Evolutionary conservation across 257 asterid genomes (phyloP).

Genomic region (Lavandula angustifolia): DNA sequence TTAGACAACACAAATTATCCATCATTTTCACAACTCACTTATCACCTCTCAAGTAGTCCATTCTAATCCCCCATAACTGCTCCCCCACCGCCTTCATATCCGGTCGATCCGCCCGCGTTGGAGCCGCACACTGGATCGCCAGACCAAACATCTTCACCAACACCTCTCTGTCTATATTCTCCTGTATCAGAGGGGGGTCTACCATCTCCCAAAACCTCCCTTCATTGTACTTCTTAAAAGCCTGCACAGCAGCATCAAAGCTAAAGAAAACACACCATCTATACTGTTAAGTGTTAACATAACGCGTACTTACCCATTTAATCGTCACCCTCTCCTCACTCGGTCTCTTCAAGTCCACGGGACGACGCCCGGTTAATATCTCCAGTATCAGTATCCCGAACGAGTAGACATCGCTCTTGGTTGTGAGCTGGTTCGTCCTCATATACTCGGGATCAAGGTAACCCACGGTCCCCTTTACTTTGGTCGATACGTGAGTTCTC

Average conservation of each 20-base stretch:
- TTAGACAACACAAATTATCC: not conserved
- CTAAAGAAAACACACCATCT: slow-evolving; percentile 1
- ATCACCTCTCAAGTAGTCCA: slow-evolving; percentile 69
- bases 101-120: slow-evolving; percentile 82
- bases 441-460: slow-evolving; percentile 97
- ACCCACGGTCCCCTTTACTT: slow-evolving; percentile 96
- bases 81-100: slow-evolving; percentile 81
- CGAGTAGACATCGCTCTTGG: slow-evolving; percentile 92
- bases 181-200: slow-evolving; percentile 78
- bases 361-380: slow-evolving; percentile 87
- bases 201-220: slow-evolving; percentile 56
- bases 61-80: slow-evolving; percentile 89
- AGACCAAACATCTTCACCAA: slow-evolving; percentile 68
- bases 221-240: slow-evolving; percentile 62
- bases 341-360: slow-evolving; percentile 76
- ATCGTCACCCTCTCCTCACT: slow-evolving; percentile 78
- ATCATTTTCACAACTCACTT: slow-evolving; percentile 46
- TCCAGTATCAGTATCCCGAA: slow-evolving; percentile 86
- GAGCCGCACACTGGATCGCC: slow-evolving; percentile 90
- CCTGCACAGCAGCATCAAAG: slow-evolving; percentile 49
- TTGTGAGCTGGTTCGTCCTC: slow-evolving; percentile 84
- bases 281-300: not conserved
- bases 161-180: slow-evolving; percentile 50
- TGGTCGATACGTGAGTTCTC: slow-evolving; percentile 76
- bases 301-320: slow-evolving; percentile 71